phyloP scores from a whole-genome alignment of 176 grass and related monocot species.

The Otatea glauca region DNA sequence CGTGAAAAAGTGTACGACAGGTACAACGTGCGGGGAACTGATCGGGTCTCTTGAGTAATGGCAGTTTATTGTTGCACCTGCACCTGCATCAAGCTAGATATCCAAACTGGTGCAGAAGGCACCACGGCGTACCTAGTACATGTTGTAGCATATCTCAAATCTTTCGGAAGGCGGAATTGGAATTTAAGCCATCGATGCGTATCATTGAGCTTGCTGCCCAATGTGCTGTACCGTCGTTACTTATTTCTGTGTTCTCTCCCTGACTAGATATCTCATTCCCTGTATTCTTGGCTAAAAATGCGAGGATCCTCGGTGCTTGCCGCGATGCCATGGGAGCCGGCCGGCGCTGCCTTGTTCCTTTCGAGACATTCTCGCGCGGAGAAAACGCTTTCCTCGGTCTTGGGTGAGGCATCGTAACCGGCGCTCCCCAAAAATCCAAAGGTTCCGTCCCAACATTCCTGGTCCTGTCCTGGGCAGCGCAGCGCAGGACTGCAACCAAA shows the following conservation, averaged over 20 bases:
- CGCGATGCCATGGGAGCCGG: too few species aligned
- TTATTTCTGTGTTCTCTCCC: neutral
- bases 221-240: neutral
- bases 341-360: too few species aligned
- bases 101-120: neutral
- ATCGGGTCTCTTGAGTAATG: slow-evolving; percentile 67
- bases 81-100: neutral
- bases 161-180: neutral
- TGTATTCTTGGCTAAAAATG: neutral
- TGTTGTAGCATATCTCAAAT: neutral
- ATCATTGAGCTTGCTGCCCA: neutral
- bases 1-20: slow-evolving; percentile 87
- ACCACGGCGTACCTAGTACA: neutral
- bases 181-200: neutral
- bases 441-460: too few species aligned
- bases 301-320: too few species aligned
- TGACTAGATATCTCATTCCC: too few species aligned
- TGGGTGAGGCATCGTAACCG: too few species aligned
- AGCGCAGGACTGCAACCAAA: too few species aligned
- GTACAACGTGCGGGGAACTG: slow-evolving; percentile 69
- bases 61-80: slow-evolving; percentile 33
- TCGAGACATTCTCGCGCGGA: too few species aligned
- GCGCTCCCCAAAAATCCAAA: too few species aligned
- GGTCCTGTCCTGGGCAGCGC: too few species aligned
- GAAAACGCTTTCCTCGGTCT: too few species aligned